Conservation (phyloP, 192 early-diverging fungal genomes). For the Helicostylum pulchrum region DNA sequence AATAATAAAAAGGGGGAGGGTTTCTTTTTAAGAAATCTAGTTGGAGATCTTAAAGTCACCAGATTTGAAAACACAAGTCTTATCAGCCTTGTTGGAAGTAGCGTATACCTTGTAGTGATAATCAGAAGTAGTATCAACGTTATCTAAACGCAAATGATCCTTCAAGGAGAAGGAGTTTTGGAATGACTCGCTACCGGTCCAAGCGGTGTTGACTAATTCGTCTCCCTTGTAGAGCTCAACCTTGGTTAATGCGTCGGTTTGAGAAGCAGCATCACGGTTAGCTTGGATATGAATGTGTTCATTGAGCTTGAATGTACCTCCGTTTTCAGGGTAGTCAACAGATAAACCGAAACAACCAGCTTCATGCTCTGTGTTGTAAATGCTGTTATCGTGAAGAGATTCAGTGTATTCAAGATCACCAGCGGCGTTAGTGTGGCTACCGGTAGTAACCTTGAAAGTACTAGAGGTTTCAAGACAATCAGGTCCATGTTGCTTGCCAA, state of each 20-base stretch:
- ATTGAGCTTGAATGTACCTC: constrained; percentile 11
- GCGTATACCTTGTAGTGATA: constrained; percentile 29
- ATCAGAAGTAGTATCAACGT: constrained; percentile 12
- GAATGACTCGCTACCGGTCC: constrained; percentile 23
- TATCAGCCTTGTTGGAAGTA: constrained; percentile 15
- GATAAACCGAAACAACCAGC: constrained; percentile 35
- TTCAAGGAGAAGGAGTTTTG: constrained; percentile 29
- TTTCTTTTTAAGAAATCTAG: background rate
- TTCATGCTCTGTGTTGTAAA: constrained; percentile 25
- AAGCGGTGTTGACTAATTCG: constrained; percentile 16
- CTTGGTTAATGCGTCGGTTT: constrained; percentile 26
- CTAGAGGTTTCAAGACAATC: constrained; percentile 31
- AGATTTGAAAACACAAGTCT: constrained; percentile 22
- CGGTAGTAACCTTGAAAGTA: constrained; percentile 32
- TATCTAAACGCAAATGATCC: constrained; percentile 19
- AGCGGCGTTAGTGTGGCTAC: constrained; percentile 24
- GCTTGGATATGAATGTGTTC: constrained; percentile 22
- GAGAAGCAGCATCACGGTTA: constrained; percentile 27
- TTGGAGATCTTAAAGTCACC: constrained; percentile 23
- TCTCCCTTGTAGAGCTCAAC: constrained; percentile 30
- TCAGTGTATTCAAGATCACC: constrained; percentile 19
- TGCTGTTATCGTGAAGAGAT: constrained; percentile 13
- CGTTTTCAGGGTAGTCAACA: constrained; percentile 26
- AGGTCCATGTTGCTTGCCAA: constrained; percentile 31
- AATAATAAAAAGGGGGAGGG: background rate